phyloP scores from a whole-genome alignment of 2,329 filamentous ascomycete species.

The Conoideocrella luteorostrata region DNA sequence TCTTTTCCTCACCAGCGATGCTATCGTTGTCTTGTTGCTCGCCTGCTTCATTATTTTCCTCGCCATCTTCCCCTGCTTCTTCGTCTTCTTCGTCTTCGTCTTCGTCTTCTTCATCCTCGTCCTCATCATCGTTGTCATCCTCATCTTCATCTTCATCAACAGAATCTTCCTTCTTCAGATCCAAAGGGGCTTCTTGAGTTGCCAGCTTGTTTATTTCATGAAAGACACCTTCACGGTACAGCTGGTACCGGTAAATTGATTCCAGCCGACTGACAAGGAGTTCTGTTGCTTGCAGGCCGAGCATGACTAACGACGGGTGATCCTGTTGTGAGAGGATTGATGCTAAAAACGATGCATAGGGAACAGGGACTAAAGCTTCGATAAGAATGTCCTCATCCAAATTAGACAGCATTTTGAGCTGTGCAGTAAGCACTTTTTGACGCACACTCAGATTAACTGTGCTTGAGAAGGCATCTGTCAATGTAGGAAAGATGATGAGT shows the following conservation, averaged over 20 bases:
- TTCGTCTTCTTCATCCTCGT: constrained; percentile 12
- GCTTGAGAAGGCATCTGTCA: constrained; percentile 95
- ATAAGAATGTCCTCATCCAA: constrained; percentile 78
- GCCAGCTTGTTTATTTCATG: constrained; percentile 81
- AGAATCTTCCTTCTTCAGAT: constrained; percentile 3
- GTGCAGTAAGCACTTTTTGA: constrained; percentile 91
- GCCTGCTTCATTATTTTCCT: not conserved
- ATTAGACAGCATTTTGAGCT: constrained; percentile 96
- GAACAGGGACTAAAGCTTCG: constrained; percentile 78
- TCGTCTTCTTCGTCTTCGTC: not conserved
- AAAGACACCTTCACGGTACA: constrained; percentile 95
- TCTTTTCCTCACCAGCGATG: constrained; percentile 11
- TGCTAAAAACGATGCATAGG: constrained; percentile 92
- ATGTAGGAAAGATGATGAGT: constrained; percentile 84
- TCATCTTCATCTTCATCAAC: constrained; percentile 13
- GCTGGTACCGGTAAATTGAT: constrained; percentile 87
- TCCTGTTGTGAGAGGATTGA: constrained; percentile 95
- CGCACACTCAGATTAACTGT: constrained; percentile 93
- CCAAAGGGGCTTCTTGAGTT: constrained; percentile 32
- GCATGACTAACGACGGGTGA: constrained; percentile 78
- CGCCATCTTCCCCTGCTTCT: not conserved
- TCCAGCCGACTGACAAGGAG: constrained; percentile 78
- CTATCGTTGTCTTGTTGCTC: not conserved
- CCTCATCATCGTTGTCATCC: constrained; percentile 18
- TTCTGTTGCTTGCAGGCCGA: constrained; percentile 83